A percentile compares a stretch with the other conserved stretches of the same genome.
Conservation (phyloP, 495 filamentous ascomycete genomes). For the Neurospora sp. region DNA sequence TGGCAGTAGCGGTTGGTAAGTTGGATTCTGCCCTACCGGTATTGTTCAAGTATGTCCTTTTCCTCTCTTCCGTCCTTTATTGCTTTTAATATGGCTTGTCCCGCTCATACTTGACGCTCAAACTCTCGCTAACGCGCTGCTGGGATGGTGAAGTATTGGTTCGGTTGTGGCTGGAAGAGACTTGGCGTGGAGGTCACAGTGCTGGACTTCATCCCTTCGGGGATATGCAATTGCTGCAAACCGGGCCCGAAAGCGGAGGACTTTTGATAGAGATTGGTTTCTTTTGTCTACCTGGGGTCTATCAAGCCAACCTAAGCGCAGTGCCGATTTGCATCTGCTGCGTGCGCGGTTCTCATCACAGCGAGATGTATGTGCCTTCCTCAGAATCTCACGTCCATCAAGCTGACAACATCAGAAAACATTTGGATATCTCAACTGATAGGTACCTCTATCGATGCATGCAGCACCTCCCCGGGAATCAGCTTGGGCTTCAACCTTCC, state of each 20-base stretch:
- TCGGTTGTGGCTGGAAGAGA: neutral
- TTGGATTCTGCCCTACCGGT: neutral
- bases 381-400: neutral
- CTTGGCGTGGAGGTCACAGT: neutral
- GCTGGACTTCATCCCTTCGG: neutral
- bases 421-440: neutral
- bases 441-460: neutral
- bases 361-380: neutral
- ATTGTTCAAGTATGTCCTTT: neutral
- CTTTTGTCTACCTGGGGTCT: neutral
- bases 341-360: neutral
- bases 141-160: neutral
- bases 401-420: neutral
- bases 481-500: neutral
- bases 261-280: neutral
- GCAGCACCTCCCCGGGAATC: neutral
- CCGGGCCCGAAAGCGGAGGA: neutral
- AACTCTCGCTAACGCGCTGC: neutral
- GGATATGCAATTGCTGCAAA: neutral
- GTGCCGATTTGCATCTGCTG: neutral
- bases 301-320: neutral
- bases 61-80: neutral
- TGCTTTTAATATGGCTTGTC: neutral
- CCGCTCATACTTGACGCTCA: neutral
- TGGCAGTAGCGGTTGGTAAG: neutral